These are phyloP conservation scores for Zizania latifolia DNA, from an alignment of 176 grass and related monocot species.

Conservation along the genomic window DNA sequence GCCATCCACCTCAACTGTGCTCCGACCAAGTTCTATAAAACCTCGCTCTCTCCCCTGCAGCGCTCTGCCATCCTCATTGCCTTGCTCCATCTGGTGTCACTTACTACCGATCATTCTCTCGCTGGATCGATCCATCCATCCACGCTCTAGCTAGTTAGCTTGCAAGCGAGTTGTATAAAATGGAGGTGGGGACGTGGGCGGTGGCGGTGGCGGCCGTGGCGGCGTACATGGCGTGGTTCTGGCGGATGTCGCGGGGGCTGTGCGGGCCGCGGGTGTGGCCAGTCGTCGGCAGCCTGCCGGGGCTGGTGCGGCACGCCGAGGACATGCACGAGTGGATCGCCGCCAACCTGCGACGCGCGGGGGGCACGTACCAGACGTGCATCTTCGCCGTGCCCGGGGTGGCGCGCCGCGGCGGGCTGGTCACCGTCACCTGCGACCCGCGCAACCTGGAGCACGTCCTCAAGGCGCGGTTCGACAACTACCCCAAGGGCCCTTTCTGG, in stretches of 20 bases:
- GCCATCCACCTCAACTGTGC: slow-evolving; percentile 39
- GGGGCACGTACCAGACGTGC: slow-evolving; percentile 87
- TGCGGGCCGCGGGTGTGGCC: slow-evolving; percentile 89
- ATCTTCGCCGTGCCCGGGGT: slow-evolving; percentile 81
- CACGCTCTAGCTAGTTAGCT: not conserved
- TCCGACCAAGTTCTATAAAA: slow-evolving; percentile 42
- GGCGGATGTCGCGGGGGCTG: slow-evolving; percentile 53
- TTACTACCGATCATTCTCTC: not conserved
- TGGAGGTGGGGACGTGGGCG: slow-evolving; percentile 57
- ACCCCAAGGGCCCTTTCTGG: slow-evolving; percentile 95
- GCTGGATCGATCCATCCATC: slow-evolving; percentile 14
- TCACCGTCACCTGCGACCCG: slow-evolving; percentile 87
- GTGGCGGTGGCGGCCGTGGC: slow-evolving; percentile 36
- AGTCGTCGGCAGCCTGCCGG: slow-evolving; percentile 81
- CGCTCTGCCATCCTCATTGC: slow-evolving; percentile 25
- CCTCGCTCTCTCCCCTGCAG: slow-evolving; percentile 9
- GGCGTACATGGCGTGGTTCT: slow-evolving; percentile 87
- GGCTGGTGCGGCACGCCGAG: slow-evolving; percentile 78
- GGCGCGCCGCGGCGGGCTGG: slow-evolving; percentile 67
- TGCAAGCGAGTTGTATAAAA: not conserved
- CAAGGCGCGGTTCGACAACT: slow-evolving; percentile 90
- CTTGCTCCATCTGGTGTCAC: slow-evolving; percentile 52
- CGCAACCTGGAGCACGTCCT: slow-evolving; percentile 95
- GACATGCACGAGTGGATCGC: slow-evolving; percentile 96
- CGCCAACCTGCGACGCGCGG: slow-evolving; percentile 55